Percentiles rank a stretch among this genome's conserved stretches.
Conservation (phyloP, 2,329 filamentous ascomycete species). For the Pyrenophora graminea region DNA sequence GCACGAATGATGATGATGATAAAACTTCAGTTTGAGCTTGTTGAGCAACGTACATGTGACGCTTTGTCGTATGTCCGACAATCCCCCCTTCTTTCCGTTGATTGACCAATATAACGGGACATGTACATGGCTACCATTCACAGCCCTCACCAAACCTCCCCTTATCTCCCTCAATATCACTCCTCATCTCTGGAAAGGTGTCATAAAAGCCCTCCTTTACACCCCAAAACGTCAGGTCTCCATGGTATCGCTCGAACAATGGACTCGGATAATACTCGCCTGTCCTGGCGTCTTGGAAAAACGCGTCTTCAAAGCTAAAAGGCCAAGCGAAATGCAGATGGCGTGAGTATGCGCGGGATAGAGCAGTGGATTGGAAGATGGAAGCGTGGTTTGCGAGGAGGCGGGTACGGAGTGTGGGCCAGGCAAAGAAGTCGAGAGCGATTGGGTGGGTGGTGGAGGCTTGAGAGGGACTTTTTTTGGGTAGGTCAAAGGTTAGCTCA, state of each 20-base stretch:
- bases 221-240: conserved; percentile 34
- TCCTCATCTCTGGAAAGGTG: conserved; percentile 34
- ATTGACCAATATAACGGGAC: no score
- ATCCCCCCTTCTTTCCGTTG: background rate
- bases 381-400: conserved; percentile 28
- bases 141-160: background rate
- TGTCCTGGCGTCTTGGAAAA: conserved; percentile 28
- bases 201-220: conserved; percentile 34
- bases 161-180: conserved; percentile 39
- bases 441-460: conserved; percentile 33
- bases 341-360: conserved; percentile 31
- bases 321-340: conserved; percentile 41
- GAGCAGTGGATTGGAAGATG: conserved; percentile 26
- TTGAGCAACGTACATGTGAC: background rate
- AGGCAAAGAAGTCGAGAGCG: conserved; percentile 42
- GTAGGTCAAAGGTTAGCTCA: no score
- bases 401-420: conserved; percentile 39
- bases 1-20: conserved; percentile 15
- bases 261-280: conserved; percentile 27
- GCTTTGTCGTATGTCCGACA: background rate
- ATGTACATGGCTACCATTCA: background rate
- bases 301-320: conserved; percentile 39
- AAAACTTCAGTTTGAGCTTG: background rate
- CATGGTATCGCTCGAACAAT: conserved; percentile 39
- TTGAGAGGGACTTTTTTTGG: conserved; percentile 28